Evolutionary conservation across 2,329 filamentous ascomycete genomes (phyloP), one percentile per base, ranked within the genome.

Genomic region (Talaromyces amestolkiae): DNA sequence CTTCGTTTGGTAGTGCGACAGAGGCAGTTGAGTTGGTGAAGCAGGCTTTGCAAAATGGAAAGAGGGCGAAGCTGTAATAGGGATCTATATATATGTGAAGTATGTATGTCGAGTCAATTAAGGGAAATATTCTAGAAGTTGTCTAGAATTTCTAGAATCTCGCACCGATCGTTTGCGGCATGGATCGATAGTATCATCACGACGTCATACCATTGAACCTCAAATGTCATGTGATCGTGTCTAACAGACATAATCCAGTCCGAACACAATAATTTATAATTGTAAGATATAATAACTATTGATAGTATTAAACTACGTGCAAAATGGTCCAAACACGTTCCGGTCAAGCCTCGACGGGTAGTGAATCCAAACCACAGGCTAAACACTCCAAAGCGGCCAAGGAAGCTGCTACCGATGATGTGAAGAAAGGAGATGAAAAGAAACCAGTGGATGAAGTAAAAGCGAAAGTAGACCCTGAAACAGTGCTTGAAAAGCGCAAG

Each of bases 1-100:
- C 79, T 31, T 84, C 82, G 5, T 94, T 90, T 76, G 91, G 91
- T 1, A 92, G 89, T 75, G 86, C 90, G 7, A 3, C 22, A 1
- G 77, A 59, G 24, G 56, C 56, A 15, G 56, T 45, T 31, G 56
- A 2, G 17, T 33, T 59, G 15, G 56, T 59, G 22, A 45, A 59
- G n/a, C 37, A 59, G 37, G 37, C 22, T 45, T 33, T 59, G 37
- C 35, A 41, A 19, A 37, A 45, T 8, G 17, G 13, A 19, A 45
- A 19, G 37, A 31, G 13, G 22, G 35, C 56, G 22, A 59, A 19
- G 56, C 39, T 59, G 15, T 59, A 59, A n/a, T 24, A 39, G 33
- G 11, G 11, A 24, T 31, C 13, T 31, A 15, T 51, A 27, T 47
- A 10, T 19, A 10, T 43, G 8, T 8, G 19, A 11, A 13, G 19